These are phyloP conservation scores for Berberis thunbergii DNA, from an alignment of 164 flowering plant genomes.

Conservation along the genomic window DNA sequence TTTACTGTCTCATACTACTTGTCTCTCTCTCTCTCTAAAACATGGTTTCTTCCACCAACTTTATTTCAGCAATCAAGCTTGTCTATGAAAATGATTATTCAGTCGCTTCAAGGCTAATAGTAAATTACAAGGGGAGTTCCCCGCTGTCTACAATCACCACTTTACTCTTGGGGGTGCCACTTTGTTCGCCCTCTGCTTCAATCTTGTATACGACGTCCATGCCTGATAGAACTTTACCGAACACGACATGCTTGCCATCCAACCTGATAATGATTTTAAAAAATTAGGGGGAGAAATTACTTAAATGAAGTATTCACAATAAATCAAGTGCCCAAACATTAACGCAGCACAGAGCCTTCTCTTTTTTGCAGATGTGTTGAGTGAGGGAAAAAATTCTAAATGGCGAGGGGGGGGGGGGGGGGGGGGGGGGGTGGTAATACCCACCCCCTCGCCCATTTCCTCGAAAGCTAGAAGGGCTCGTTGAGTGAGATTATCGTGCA, in stretches of 20 bases:
- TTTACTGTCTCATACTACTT: too few species aligned
- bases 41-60: too few species aligned
- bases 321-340: not conserved
- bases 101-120: not conserved
- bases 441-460: too few species aligned
- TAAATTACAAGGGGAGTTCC: slow-evolving; percentile 36
- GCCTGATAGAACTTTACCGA: slow-evolving; percentile 89
- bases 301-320: not conserved
- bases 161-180: slow-evolving; percentile 62
- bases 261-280: slow-evolving; percentile 38
- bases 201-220: slow-evolving; percentile 83
- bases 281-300: not conserved
- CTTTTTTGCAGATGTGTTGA: too few species aligned
- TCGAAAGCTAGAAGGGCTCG: too few species aligned
- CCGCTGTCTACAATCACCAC: slow-evolving; percentile 69
- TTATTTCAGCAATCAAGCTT: too few species aligned
- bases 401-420: too few species aligned
- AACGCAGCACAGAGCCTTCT: too few species aligned
- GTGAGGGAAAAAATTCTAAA: too few species aligned
- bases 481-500: too few species aligned
- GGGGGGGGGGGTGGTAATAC: too few species aligned
- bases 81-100: not conserved
- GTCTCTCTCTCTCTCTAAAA: too few species aligned
- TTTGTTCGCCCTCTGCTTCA: slow-evolving; percentile 69
- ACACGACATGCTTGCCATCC: slow-evolving; percentile 91